Base-by-base conservation (phyloP, 2,329 filamentous ascomycete species). In the Aureobasidium sp. region DNA sequence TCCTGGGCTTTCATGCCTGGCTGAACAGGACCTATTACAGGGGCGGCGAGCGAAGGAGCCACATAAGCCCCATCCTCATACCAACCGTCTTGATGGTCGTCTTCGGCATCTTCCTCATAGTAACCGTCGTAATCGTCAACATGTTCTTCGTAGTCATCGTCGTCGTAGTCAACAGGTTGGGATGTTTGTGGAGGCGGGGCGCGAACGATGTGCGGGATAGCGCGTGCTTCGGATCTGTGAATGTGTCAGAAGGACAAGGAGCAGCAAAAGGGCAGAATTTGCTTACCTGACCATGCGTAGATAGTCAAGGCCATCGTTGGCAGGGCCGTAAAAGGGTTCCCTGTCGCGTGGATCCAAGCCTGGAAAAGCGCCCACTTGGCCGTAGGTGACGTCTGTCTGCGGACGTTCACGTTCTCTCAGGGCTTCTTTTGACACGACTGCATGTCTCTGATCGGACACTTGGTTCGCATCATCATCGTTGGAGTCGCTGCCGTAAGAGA, bases 1-100 rank as follows among this genome's bases (percentile, higher is more conserved):
- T 85, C 76, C 71, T 85, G 83, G 0, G 89, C 81, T 61, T 70
- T 61, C 25, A 54, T 61, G n/a, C 49, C 48, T 27, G 59, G 21
- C n/a, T 44, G 48, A 14, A 37, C 41, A 14, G 41, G 41, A 30
- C 48, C 48, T 10, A 53, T 53, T 2, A 41, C 30, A 1, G 59
- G 49, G 10, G 59, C 68, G 21, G 71, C 66, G 13, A 79, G 75
- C 0, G 83, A 80, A 3, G 81, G 78, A 4, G 86, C 88, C 29
- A 87, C 84, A 71, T 91, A 96, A 41, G 90, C 88, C 53, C 91
- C 91, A 67, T 96, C 89, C 16, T 85, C 78, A 71, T 90, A 94
- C 69, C 84, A 86, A 11, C 87, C 88, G 61, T 82, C 75, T 27
- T 79, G 76, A 67, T 87, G 25, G n/a, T 49, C 34, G 10, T 8